A percentile compares a stretch with the other conserved stretches of the same genome.
Evolutionary conservation across 805 yeast species (phyloP).

Genomic region (Metschnikowia amazonensis): DNA sequence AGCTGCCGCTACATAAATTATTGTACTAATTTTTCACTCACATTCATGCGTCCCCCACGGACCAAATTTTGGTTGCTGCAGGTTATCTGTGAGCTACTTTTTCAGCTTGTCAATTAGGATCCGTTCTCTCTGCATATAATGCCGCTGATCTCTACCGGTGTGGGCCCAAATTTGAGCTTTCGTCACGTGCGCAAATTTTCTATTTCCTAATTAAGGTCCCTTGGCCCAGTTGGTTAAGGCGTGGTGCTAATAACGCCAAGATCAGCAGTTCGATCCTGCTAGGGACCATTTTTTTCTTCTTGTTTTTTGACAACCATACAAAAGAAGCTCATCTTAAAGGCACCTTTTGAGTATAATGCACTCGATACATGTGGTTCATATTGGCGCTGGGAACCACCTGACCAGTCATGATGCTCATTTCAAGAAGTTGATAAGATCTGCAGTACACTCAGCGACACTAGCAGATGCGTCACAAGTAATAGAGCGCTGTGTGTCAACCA

Average conservation of each 20-base stretch:
- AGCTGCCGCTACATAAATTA: too few species aligned
- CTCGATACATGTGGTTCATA: conserved; percentile 31
- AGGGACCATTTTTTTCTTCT: conserved; percentile 55
- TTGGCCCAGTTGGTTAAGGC: conserved; percentile 55
- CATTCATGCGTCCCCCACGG: too few species aligned
- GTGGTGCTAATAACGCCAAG: conserved; percentile 56
- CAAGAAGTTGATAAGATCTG: conserved; percentile 25
- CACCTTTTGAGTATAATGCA: conserved; percentile 9
- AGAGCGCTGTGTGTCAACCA: conserved; percentile 42
- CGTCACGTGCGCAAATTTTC: neutral
- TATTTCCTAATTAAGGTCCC: conserved; percentile 32
- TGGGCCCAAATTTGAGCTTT: too few species aligned
- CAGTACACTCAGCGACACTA: conserved; percentile 19
- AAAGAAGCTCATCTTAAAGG: conserved; percentile 32
- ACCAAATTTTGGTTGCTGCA: too few species aligned
- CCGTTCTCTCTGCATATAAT: too few species aligned
- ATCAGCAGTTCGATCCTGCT: conserved; percentile 88
- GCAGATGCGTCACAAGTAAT: conserved; percentile 20
- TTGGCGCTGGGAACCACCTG: conserved; percentile 52
- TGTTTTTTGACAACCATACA: neutral
- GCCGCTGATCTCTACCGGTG: too few species aligned
- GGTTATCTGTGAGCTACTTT: too few species aligned
- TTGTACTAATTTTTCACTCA: too few species aligned
- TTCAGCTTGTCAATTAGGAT: too few species aligned
- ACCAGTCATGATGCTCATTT: conserved; percentile 18